Percentiles rank a stretch among this genome's conserved stretches.
Conservation (phyloP, 2,329 filamentous ascomycete genomes). For the Nothophaeocryptopus gaeumannii region DNA sequence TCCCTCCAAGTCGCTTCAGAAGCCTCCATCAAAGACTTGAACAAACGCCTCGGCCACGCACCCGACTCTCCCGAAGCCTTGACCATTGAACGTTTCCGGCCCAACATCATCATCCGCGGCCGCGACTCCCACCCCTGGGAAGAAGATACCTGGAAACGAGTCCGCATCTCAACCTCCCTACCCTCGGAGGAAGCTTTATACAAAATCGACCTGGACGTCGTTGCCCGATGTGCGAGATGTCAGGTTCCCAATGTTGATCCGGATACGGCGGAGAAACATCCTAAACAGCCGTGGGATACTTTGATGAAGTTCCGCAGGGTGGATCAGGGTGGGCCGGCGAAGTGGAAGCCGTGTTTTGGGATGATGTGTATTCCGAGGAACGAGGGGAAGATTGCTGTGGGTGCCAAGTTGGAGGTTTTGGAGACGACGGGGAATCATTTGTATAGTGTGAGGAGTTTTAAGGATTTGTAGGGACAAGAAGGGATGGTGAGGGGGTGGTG, state of each 20-base stretch:
- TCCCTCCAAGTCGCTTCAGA: constrained; percentile 56
- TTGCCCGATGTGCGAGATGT: constrained; percentile 59
- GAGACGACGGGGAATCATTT: constrained; percentile 57
- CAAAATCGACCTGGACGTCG: constrained; percentile 53
- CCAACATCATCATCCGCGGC: constrained; percentile 61
- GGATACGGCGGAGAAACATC: constrained; percentile 58
- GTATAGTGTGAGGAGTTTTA: constrained; percentile 43
- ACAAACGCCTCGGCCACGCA: constrained; percentile 46
- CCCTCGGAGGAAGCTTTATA: constrained; percentile 34
- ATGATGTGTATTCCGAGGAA: constrained; percentile 61
- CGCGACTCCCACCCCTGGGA: constrained; percentile 52
- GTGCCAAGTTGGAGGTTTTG: constrained; percentile 58
- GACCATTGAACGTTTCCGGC: constrained; percentile 61
- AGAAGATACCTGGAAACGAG: constrained; percentile 62
- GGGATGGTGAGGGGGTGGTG: neutral
- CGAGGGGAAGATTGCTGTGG: constrained; percentile 55
- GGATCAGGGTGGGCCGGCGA: constrained; percentile 58
- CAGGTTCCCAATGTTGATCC: constrained; percentile 65
- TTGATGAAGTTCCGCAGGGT: constrained; percentile 60
- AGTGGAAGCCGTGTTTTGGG: constrained; percentile 65
- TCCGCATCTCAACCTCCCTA: constrained; percentile 45
- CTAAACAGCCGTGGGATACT: constrained; percentile 60
- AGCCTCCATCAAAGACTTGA: constrained; percentile 58
- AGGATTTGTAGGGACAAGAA: constrained; percentile 30
- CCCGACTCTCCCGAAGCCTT: constrained; percentile 46